Evolutionary conservation across 164 flowering plant genomes (phyloP), one percentile per base, ranked within the genome.

Genomic region (Magnolia sinica): DNA sequence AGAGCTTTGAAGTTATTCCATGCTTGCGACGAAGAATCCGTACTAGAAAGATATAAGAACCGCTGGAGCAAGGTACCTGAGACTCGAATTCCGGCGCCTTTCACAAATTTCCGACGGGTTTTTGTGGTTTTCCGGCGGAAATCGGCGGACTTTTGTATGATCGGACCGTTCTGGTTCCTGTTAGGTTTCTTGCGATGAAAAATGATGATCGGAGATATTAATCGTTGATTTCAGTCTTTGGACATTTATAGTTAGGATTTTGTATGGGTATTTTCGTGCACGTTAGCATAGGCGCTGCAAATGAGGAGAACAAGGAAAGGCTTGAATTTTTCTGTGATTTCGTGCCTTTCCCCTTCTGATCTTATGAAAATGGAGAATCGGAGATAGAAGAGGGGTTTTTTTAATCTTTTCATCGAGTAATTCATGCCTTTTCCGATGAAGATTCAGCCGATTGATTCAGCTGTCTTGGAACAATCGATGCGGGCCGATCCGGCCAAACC

Each of bases 361-460:
- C 67, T 64, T 3, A 8, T 64, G n/a, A 19, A 64, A 68, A 31
- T 68, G 50, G 50, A 29, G 45, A 45, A 14, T 29, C n/a, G 49
- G 49, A 68, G 23, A 6, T 37, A 19, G 64, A 14, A 9, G 27
- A 13, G 20, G 81, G 64, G 20, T 7, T 67, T 45, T 64, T 19
- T 13, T 16, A 22, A 22, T 51, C 1, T 51, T 73, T 50, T 73
- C 59, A 51, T 50, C 55, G 64, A 4, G 11, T 64, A 8, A 67
- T 37, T 58, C 27, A 84, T 85, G 89, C 89, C 89, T 19, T 86
- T 87, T 78, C 91, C 91, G 76, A 89, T 89, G 97, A 95, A 91
- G 90, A 87, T 95, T 81, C 98, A 93, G 76, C 98, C 98, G 22
- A 79, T 95, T 63, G 94, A 89, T 71, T 73, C 81, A 0, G 77